Base-by-base conservation (phyloP, 2,329 filamentous ascomycete genomes). In the Xylaria polymorpha region DNA sequence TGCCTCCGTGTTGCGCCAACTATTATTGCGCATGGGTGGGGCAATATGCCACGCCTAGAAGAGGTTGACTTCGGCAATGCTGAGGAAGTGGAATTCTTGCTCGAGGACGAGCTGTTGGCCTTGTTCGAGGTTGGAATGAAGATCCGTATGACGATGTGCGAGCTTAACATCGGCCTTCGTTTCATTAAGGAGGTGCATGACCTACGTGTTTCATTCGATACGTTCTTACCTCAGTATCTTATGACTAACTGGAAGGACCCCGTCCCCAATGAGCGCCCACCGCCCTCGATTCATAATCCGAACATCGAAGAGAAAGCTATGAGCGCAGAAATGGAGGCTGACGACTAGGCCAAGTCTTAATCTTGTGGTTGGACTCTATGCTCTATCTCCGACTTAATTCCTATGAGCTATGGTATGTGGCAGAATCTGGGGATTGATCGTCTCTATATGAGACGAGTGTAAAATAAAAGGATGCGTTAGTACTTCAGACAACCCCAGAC, bases 221-320 rank as follows among this genome's bases (percentile, higher is more conserved):
- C 83, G 0, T 88, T 88, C 66, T 81, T 94, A 32, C 85, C 87
- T 0, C 93, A 94, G 77, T 87, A 91, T 72, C 81, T 92, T 72
- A 92, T 94, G 90, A 74, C 84, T 25, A 79, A 84, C 20, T 94
- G 87, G 85, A 92, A 89, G 77, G 80, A 86, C 29, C 90, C 90
- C 0, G 76, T 76, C 2, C 74, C 73, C 0, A 82, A 82, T 35
- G 79, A 84, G 15, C 82, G 85, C 0, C 83, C 83, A 3, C 80
- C 83, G 1, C 84, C 82, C 3, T 87, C 84, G 0, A 79, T 84
- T 2, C 74, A 82, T 12, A 74, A 84, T 59, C 78, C 74, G 1
- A 76, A 77, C 15, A 75, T 73, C 14, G 79, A 79, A 43, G 78
- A 81, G 39, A 66, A 56, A 32, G 61, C 9, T 43, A 51, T 69